Evolutionary conservation across 2,329 filamentous ascomycete species (phyloP).

Genomic region (Rhinocladiella similis): DNA sequence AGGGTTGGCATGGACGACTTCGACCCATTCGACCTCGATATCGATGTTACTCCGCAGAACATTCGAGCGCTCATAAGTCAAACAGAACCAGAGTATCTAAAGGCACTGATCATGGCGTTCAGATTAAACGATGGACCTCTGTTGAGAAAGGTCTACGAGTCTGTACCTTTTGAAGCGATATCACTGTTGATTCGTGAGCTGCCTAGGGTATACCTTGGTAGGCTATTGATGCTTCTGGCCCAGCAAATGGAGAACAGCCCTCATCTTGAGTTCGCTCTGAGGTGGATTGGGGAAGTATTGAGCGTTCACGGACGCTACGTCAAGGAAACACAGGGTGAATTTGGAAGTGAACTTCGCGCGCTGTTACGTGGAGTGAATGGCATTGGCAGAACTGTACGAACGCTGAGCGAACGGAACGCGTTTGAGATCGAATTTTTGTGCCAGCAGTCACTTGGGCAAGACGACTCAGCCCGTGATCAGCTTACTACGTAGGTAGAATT

Average conservation of each 20-base stretch:
- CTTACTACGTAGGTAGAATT: too few relatives aligned
- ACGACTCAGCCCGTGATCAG: too few relatives aligned
- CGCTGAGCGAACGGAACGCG: conserved; percentile 34
- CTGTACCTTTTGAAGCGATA: conserved; percentile 74
- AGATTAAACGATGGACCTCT: conserved; percentile 84
- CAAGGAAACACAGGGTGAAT: conserved; percentile 73
- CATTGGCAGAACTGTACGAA: conserved; percentile 50
- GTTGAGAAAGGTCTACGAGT: conserved; percentile 81
- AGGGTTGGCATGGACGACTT: conserved; percentile 68
- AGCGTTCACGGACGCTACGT: conserved; percentile 83
- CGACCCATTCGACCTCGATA: conserved; percentile 93
- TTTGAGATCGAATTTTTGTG: conserved; percentile 31
- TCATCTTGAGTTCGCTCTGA: conserved; percentile 89
- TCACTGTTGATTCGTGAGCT: conserved; percentile 74
- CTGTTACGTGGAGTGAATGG: conserved; percentile 76
- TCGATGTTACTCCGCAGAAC: conserved; percentile 85
- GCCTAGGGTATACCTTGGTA: conserved; percentile 81
- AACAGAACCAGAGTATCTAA: conserved; percentile 77
- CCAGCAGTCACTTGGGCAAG: conserved; percentile 9
- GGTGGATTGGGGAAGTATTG: conserved; percentile 84
- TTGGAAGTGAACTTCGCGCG: conserved; percentile 80
- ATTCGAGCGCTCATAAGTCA: conserved; percentile 76
- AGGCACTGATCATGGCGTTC: conserved; percentile 95
- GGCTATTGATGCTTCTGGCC: conserved; percentile 83
- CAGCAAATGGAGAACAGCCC: conserved; percentile 85